Conservation (phyloP, 352 stramenopile species). For the Discostella stelligera region DNA sequence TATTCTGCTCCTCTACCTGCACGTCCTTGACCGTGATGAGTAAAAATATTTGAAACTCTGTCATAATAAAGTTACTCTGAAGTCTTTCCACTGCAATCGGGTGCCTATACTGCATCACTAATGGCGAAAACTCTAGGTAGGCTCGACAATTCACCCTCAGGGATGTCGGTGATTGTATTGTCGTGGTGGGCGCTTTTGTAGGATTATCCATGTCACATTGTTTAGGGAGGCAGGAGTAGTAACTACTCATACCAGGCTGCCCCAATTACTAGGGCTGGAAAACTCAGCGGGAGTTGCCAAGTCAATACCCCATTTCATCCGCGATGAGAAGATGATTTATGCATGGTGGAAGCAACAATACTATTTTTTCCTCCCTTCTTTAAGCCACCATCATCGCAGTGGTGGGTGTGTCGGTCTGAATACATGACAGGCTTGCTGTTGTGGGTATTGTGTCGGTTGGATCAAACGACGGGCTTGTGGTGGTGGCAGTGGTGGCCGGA, state of each 20-base stretch:
- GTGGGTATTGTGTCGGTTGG: no score
- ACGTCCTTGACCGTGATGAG: no score
- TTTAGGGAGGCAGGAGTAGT: slow-evolving; percentile 69
- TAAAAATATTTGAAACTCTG: no score
- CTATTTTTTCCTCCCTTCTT: slow-evolving; percentile 48
- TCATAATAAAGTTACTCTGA: slow-evolving; percentile 79
- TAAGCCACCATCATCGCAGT: slow-evolving; percentile 71
- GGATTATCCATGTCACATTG: no score
- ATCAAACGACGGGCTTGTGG: no score
- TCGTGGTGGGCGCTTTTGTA: no score
- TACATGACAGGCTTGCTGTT: no score
- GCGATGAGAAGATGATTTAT: neutral
- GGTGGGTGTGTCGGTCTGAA: no score
- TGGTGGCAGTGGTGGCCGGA: no score
- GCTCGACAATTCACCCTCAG: slow-evolving; percentile 9
- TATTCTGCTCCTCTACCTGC: no score
- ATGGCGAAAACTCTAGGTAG: slow-evolving; percentile 16
- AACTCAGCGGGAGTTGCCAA: slow-evolving; percentile 11
- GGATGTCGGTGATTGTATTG: no score
- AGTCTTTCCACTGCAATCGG: slow-evolving; percentile 55
- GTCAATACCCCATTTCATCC: slow-evolving; percentile 14
- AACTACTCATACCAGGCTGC: slow-evolving; percentile 67
- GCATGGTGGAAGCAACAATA: neutral
- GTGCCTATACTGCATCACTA: slow-evolving; percentile 15
- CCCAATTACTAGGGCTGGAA: no score